Percentiles rank a stretch among this genome's conserved stretches.
Conservation (phyloP, 148 eudicot genomes). For the Rhododendron simsii region DNA sequence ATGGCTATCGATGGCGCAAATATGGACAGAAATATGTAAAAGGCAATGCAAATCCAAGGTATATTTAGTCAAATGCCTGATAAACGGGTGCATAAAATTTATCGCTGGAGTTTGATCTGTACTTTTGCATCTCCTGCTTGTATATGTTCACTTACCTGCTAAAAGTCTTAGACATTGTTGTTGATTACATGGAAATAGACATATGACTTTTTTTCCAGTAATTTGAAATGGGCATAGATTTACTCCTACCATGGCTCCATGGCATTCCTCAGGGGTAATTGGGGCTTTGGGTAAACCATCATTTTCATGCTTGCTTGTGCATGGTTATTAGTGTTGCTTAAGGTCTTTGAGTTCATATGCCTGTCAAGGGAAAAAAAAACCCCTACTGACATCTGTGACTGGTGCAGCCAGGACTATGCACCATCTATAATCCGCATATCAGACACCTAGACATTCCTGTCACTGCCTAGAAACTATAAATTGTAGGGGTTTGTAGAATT, state of each 20-base stretch:
- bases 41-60: slow-evolving; percentile 95
- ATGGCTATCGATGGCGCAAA: slow-evolving; percentile 96
- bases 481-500: neutral
- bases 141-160: neutral
- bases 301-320: neutral
- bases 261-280: neutral
- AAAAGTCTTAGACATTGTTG: neutral
- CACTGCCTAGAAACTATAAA: neutral
- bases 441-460: neutral
- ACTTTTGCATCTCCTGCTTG: neutral
- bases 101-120: neutral
- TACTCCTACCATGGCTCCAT: neutral
- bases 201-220: neutral
- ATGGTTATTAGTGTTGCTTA: neutral
- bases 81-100: neutral
- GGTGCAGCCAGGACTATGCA: neutral
- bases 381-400: neutral
- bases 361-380: neutral
- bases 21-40: slow-evolving; percentile 93
- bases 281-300: neutral
- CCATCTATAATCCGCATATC: neutral
- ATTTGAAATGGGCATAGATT: neutral
- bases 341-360: neutral
- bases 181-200: neutral
- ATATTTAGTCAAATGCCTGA: slow-evolving; percentile 11